Base-by-base conservation (phyloP, 2,329 filamentous ascomycete genomes). In the Xylariaceae sp. region DNA sequence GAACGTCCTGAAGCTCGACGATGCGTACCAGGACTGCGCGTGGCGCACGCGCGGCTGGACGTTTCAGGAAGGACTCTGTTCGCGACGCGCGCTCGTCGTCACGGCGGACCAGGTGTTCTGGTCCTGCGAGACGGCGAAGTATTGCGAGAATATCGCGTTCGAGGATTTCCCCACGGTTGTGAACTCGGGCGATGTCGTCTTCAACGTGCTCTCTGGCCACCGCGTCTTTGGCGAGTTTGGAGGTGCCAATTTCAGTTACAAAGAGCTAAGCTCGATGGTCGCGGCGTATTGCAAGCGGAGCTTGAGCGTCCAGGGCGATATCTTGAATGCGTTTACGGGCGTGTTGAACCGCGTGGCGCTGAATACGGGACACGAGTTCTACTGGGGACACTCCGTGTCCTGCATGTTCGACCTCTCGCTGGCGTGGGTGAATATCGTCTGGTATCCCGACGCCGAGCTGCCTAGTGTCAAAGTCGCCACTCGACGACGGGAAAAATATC, bases 1-100 rank as follows among this genome's bases (percentile, higher is more conserved):
- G 52, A 45, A 62, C 17, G 46, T 63, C 16, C 23, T 62, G 4
- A 23, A 19, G 3, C 53, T 65, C n/a, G 63, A 65, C 33, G 19
- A 45, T 12, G 23, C 37, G 2, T 64, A 64, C 29, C 34, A 50
- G 14, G 41, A 53, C 7, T 60, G 56, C 19, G 41, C 33, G 16
- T 65, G 61, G 63, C 60, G 54, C 9, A 64, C 61, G 8, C 58
- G 63, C 9, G 63, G 58, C 1, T 65, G 63, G 61, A 63, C 61
- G 8, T 65, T 65, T 39, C 61, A 63, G 29, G 61, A 65, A 41
- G 61, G 63, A 2, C 52, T 65, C 5, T 65, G 63, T 40, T 63
- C 61, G 4, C 51, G 48, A 1, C 61, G 61, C 12, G 45, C 41
- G 2, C 53, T 65, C 4, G 52, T 60, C 2, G 50, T 63, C 31